Evolutionary conservation across 2,329 filamentous ascomycete genomes (phyloP), one percentile per base, ranked within the genome.

Genomic region (Zelopaecilomyces penicillatus): DNA sequence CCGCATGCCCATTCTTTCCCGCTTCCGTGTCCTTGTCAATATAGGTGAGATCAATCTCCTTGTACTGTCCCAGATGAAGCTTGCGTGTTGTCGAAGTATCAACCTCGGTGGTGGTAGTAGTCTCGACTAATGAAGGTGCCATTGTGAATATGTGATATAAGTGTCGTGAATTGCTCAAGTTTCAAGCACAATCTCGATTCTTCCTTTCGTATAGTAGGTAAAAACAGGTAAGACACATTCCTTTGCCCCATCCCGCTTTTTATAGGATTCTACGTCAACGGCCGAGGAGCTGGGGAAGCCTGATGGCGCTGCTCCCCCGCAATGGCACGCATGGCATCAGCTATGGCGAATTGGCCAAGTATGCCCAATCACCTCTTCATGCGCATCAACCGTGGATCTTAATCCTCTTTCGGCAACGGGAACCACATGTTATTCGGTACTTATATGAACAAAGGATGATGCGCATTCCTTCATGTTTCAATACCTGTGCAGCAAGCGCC

Each of bases 31-130:
- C 58, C 30, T 39, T 50, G 43, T 63, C 52, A 8, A 63, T 46
- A 9, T 48, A 45, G 4, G 49, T 49, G 9, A 49, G 37, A n/a
- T 60, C 57, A 35, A 61, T 55, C 31, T 61, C 59, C 49, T 62
- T 62, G 53, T 62, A 61, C 35, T 57, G 52, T 31, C 55, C 57
- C 9, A 58, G 46, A 12, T 56, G 48, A 11, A 61, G 44, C 46
- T 53, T 59, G 45, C 55, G 55, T 1, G 47, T 43, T 3, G 45
- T 26, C 2, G n/a, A 30, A 28, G 50, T 37, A 31, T 43, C 19
- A 9, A 45, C 27, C 31, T 49, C 44, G 35, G 50, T 40, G 35
- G 45, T 45, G 39, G 37, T 50, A 8, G 44, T 38, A 27, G 46
- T 52, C 30, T 50, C 42, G 30, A 50, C 45, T 28, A 54, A 44